Evolutionary conservation across 768 basidiomycete genomes (phyloP).

Genomic region (Hysterangium stoloniferum): DNA sequence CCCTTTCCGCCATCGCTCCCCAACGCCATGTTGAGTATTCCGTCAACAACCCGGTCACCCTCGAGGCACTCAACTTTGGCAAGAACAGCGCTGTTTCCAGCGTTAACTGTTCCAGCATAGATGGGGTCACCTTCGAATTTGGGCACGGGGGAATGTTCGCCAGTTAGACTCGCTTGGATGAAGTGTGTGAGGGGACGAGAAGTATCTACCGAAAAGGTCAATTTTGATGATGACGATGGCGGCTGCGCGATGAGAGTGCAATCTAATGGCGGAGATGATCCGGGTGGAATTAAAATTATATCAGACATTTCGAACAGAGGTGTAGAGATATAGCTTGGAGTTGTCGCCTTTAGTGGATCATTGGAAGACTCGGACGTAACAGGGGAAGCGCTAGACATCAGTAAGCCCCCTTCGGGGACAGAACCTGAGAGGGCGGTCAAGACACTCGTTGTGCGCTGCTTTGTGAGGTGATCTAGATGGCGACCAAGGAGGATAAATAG

Average conservation of each 20-base stretch:
- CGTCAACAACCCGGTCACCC: slow-evolving; percentile 71
- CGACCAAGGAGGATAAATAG: slow-evolving; percentile 35
- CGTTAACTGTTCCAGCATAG: slow-evolving; percentile 73
- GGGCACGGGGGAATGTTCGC: slow-evolving; percentile 56
- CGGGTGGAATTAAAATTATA: slow-evolving; percentile 59
- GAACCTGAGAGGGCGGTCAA: slow-evolving; percentile 59
- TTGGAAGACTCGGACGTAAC: slow-evolving; percentile 11
- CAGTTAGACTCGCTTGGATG: slow-evolving; percentile 82
- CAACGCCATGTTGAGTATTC: too few relatives aligned
- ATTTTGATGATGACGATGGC: slow-evolving; percentile 22
- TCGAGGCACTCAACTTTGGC: slow-evolving; percentile 53
- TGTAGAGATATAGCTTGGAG: slow-evolving; percentile 15
- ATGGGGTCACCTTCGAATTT: slow-evolving; percentile 59
- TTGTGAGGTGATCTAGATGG: slow-evolving; percentile 59
- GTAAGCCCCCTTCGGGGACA: slow-evolving; percentile 53
- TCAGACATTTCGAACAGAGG: slow-evolving; percentile 72
- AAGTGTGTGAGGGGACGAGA: slow-evolving; percentile 30
- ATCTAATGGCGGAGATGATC: slow-evolving; percentile 71
- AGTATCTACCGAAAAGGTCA: too few relatives aligned
- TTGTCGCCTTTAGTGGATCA: background rate
- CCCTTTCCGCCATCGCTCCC: too few relatives aligned
- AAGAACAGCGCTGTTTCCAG: slow-evolving; percentile 43
- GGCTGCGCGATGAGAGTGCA: slow-evolving; percentile 48
- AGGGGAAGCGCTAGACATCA: slow-evolving; percentile 33
- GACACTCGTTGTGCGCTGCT: slow-evolving; percentile 64